Evolutionary conservation across 345 rosid species (phyloP).

Genomic region (Eucalyptus globulus): DNA sequence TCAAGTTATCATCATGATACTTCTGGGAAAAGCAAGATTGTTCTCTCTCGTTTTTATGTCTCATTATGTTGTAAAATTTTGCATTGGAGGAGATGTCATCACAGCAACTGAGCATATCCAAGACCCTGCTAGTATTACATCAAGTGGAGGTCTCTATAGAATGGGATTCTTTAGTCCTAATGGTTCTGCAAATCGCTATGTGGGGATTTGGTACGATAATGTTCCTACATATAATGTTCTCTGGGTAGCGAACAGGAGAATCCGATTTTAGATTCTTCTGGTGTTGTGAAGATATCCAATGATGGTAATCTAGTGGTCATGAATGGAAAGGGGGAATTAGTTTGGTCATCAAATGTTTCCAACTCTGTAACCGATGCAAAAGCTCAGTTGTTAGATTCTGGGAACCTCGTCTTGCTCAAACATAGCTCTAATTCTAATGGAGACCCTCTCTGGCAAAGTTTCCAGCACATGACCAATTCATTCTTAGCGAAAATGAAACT

Average conservation of each 20-base stretch:
- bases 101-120: conserved; percentile 11
- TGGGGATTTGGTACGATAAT: conserved; percentile 26
- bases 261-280: conserved; percentile 36
- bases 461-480: conserved; percentile 17
- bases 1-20: not conserved
- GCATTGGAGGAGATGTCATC: conserved; percentile 15
- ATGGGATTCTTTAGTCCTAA: conserved; percentile 51
- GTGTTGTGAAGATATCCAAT: conserved; percentile 15
- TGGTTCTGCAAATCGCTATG: conserved; percentile 22
- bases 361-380: not conserved
- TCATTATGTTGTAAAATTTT: not conserved
- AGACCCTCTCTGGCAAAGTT: conserved; percentile 9
- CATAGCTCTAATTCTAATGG: not conserved
- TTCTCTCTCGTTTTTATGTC: not conserved
- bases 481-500: conserved; percentile 22
- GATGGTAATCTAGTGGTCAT: conserved; percentile 29
- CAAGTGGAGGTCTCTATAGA: conserved; percentile 8
- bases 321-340: not conserved
- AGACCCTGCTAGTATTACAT: conserved; percentile 19
- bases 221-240: too few relatives aligned
- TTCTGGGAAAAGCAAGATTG: not conserved
- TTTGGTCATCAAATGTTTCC: conserved; percentile 46
- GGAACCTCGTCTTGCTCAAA: conserved; percentile 27
- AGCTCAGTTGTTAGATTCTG: conserved; percentile 28
- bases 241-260: conserved; percentile 50